These are phyloP conservation scores for Ulota crispa DNA, from an alignment of 225 moss, liverwort and hornwort species.

Conservation along the genomic window DNA sequence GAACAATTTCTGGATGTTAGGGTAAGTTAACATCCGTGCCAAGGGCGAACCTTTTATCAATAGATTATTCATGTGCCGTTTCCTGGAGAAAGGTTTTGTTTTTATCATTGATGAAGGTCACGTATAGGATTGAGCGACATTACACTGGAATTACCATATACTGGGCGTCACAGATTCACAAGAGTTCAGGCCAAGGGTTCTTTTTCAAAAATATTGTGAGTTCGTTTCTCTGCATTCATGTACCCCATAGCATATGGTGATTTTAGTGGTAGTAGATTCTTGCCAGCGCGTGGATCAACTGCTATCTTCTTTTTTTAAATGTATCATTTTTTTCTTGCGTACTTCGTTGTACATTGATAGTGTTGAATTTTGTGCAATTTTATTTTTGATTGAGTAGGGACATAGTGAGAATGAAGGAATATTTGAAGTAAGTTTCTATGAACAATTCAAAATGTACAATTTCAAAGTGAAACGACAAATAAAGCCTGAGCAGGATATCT, in stretches of 20 bases:
- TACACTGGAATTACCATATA: background rate
- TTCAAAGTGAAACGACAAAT: background rate
- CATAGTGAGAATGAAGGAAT: background rate
- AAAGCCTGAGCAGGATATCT: background rate
- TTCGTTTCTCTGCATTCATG: background rate
- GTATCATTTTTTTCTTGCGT: background rate
- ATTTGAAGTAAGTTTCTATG: background rate
- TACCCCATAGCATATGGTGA: background rate
- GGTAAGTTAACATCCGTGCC: background rate
- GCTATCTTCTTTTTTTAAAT: no score
- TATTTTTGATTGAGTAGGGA: background rate
- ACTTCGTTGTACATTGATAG: background rate
- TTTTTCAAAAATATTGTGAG: background rate
- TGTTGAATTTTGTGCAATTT: no score
- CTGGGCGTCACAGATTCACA: background rate
- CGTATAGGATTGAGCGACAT: background rate
- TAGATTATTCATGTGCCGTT: background rate
- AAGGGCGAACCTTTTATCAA: background rate
- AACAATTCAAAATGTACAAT: background rate
- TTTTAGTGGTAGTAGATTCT: background rate
- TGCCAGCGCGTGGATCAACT: no score
- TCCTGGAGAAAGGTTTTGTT: background rate
- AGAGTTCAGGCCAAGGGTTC: background rate
- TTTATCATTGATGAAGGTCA: background rate
- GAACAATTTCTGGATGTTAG: background rate